Percentiles rank a stretch among this genome's conserved stretches.
phyloP scores from a whole-genome alignment of 768 basidiomycete species.

The Lactarius hengduanensis region DNA sequence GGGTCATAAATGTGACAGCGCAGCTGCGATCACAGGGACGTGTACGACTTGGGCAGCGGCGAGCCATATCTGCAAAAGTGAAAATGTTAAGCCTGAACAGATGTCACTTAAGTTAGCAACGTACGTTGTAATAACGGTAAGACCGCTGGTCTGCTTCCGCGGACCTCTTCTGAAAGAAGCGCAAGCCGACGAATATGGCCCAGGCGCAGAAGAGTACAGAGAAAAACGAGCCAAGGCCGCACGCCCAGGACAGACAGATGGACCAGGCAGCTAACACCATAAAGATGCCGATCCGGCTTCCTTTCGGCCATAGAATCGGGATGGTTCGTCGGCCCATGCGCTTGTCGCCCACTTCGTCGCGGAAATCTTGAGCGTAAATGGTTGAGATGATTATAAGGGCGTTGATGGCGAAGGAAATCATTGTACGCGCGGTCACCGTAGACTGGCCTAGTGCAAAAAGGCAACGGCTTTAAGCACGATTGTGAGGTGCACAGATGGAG shows the following conservation, averaged over 20 bases:
- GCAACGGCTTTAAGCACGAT: neutral
- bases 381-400: slow-evolving; percentile 37
- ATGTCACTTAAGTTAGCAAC: neutral
- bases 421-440: slow-evolving; percentile 1
- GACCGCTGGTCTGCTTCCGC: slow-evolving; percentile 32
- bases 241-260: slow-evolving; percentile 26
- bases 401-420: slow-evolving; percentile 31
- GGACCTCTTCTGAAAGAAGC: slow-evolving; percentile 25
- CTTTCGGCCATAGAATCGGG: slow-evolving; percentile 31
- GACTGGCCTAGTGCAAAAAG: neutral
- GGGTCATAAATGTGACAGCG: neutral
- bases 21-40: slow-evolving; percentile 4
- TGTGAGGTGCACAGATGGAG: neutral
- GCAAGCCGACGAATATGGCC: slow-evolving; percentile 28
- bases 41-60: slow-evolving; percentile 18
- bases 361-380: slow-evolving; percentile 40
- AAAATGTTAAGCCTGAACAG: neutral
- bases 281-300: slow-evolving; percentile 29
- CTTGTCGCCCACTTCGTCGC: slow-evolving; percentile 36
- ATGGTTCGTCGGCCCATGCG: slow-evolving; percentile 35
- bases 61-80: slow-evolving; percentile 11
- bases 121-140: slow-evolving; percentile 36
- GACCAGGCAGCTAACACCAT: slow-evolving; percentile 32
- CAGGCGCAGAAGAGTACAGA: slow-evolving; percentile 23
- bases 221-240: slow-evolving; percentile 26